Conservation (phyloP, 495 filamentous ascomycete genomes). For the Rhypophila decipiens region DNA sequence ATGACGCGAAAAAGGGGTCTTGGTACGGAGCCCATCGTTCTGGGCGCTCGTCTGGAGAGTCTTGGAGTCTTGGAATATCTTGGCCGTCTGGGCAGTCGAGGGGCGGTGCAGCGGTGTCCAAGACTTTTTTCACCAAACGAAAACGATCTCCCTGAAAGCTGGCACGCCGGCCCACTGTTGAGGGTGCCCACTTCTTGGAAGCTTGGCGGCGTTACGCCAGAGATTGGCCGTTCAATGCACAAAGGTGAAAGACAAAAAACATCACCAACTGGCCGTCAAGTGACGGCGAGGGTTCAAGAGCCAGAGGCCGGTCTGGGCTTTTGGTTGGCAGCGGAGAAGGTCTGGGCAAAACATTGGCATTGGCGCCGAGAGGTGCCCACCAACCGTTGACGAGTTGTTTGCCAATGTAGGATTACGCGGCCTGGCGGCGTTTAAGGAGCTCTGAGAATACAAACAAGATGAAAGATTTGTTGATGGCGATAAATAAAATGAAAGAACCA, state of each 20-base stretch:
- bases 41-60: neutral
- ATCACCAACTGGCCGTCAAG: too few species aligned
- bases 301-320: neutral
- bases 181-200: neutral
- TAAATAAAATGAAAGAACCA: too few species aligned
- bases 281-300: too few species aligned
- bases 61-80: conserved; percentile 1
- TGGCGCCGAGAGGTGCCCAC: neutral
- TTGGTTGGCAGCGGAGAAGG: neutral
- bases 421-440: too few species aligned
- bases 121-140: too few species aligned
- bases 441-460: too few species aligned
- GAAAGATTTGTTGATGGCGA: too few species aligned
- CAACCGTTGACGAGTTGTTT: neutral
- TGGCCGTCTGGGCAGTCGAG: neutral
- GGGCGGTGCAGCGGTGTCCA: neutral
- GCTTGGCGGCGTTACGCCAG: neutral
- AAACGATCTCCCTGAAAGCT: too few species aligned
- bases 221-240: neutral
- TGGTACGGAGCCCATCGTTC: too few species aligned
- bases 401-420: too few species aligned
- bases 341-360: conserved; percentile 1
- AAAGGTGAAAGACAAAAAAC: too few species aligned
- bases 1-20: conserved; percentile 2
- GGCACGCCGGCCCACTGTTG: neutral